Conservation (phyloP, 345 rosid species). For the Brassica juncea region DNA sequence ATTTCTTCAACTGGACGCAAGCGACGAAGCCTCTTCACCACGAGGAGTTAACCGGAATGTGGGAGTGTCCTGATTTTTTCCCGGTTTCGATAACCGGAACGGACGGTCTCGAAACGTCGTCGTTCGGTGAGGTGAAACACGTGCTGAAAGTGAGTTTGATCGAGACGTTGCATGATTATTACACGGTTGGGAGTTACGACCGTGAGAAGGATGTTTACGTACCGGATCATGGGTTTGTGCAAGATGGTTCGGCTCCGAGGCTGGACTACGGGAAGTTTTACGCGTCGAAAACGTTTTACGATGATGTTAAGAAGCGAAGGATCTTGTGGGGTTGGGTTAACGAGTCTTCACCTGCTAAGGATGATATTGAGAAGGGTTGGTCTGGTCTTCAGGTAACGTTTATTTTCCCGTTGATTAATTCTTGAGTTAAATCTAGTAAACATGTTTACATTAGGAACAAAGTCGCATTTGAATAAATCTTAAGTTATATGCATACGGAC, state of each 20-base stretch:
- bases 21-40: constrained; percentile 53
- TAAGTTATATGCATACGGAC: too few relatives aligned
- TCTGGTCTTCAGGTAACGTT: constrained; percentile 43
- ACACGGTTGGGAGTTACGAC: constrained; percentile 52
- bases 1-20: constrained; percentile 55
- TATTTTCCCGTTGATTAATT: not conserved
- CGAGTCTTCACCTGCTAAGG: constrained; percentile 48
- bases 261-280: constrained; percentile 75
- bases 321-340: constrained; percentile 74
- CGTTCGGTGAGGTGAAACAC: constrained; percentile 34
- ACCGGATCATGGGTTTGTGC: constrained; percentile 52
- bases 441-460: too few relatives aligned
- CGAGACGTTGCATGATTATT: constrained; percentile 49
- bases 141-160: constrained; percentile 61
- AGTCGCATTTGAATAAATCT: too few relatives aligned
- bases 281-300: constrained; percentile 74
- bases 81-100: constrained; percentile 47
- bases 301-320: constrained; percentile 50
- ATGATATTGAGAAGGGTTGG: constrained; percentile 42
- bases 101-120: constrained; percentile 30
- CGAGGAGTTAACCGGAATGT: constrained; percentile 57
- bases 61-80: constrained; percentile 90
- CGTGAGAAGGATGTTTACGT: constrained; percentile 46
- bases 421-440: not conserved
- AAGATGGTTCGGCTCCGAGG: constrained; percentile 47